Conservation (phyloP, 2,329 filamentous ascomycete species). For the Ramularia collo-cygni region DNA sequence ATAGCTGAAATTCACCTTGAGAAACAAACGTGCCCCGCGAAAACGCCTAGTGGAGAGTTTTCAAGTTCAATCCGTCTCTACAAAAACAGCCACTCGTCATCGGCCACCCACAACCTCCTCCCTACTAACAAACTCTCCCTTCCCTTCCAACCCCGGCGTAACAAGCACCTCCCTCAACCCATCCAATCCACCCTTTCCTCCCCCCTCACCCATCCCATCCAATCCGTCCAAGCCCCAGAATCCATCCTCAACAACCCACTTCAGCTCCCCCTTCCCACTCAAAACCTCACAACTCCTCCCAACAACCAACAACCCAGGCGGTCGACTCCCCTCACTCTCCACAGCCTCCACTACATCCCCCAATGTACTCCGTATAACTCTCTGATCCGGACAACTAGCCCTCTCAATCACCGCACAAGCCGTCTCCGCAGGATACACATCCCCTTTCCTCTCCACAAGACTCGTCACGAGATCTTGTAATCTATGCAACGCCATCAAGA, state of each 20-base stretch:
- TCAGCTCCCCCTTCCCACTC: slow-evolving; percentile 50
- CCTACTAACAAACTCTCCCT: no score
- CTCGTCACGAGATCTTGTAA: slow-evolving; percentile 66
- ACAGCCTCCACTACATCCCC: slow-evolving; percentile 73
- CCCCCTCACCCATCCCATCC: slow-evolving; percentile 26
- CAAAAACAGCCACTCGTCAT: no score
- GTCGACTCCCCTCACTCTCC: slow-evolving; percentile 80
- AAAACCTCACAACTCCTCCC: slow-evolving; percentile 78
- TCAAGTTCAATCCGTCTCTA: no score
- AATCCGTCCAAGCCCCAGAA: slow-evolving; percentile 64
- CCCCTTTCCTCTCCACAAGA: slow-evolving; percentile 46
- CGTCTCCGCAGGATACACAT: slow-evolving; percentile 53
- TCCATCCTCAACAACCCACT: slow-evolving; percentile 83
- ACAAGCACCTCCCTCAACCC: slow-evolving; percentile 24
- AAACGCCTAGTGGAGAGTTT: no score
- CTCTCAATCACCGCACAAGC: slow-evolving; percentile 91
- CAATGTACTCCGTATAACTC: slow-evolving; percentile 83
- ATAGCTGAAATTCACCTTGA: no score
- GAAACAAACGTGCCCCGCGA: no score
- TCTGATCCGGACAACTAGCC: slow-evolving; percentile 88
- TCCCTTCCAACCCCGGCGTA: slow-evolving; percentile 20
- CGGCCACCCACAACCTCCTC: no score
- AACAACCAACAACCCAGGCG: slow-evolving; percentile 81
- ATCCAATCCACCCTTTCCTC: slow-evolving; percentile 20
- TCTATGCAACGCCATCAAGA: slow-evolving; percentile 90